Percentiles rank a stretch among this genome's conserved stretches.
Evolutionary conservation across 768 basidiomycete species (phyloP).

Genomic region (Holtermanniella nyarrowii): DNA sequence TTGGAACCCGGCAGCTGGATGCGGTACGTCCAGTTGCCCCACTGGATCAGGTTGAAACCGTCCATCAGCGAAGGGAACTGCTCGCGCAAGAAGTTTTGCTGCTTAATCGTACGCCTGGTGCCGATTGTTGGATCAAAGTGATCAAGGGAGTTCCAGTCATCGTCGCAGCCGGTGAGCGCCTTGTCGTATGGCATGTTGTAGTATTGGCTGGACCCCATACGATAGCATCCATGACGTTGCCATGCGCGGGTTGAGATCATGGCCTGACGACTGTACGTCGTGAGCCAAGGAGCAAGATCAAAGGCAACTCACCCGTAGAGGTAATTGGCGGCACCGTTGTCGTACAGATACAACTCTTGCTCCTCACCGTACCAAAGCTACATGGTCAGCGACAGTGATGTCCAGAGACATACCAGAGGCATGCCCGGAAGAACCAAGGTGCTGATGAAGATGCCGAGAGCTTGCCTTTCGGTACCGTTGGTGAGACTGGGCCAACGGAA

Average conservation of each 20-base stretch:
- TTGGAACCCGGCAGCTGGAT: constrained; percentile 81
- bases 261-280: constrained; percentile 76
- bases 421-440: constrained; percentile 78
- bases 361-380: constrained; percentile 87
- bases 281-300: background rate
- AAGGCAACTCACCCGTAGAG: constrained; percentile 57
- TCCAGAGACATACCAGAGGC: too few relatives aligned
- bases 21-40: constrained; percentile 71
- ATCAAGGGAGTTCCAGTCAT: constrained; percentile 86
- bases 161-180: constrained; percentile 67
- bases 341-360: constrained; percentile 71
- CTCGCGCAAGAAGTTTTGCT: constrained; percentile 60
- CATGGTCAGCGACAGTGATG: constrained; percentile 34
- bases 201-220: constrained; percentile 79
- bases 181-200: constrained; percentile 84
- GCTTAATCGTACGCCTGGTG: constrained; percentile 60
- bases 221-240: constrained; percentile 89
- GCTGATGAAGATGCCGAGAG: constrained; percentile 66
- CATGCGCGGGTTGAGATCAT: constrained; percentile 76
- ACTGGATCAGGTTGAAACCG: constrained; percentile 71
- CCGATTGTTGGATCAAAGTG: constrained; percentile 87
- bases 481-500: constrained; percentile 86
- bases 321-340: constrained; percentile 84
- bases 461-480: constrained; percentile 69
- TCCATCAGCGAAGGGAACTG: constrained; percentile 69